Percentiles rank a stretch among this genome's conserved stretches.
Conservation (phyloP, 2,329 filamentous ascomycete genomes). For the Coniochaeta sp. region DNA sequence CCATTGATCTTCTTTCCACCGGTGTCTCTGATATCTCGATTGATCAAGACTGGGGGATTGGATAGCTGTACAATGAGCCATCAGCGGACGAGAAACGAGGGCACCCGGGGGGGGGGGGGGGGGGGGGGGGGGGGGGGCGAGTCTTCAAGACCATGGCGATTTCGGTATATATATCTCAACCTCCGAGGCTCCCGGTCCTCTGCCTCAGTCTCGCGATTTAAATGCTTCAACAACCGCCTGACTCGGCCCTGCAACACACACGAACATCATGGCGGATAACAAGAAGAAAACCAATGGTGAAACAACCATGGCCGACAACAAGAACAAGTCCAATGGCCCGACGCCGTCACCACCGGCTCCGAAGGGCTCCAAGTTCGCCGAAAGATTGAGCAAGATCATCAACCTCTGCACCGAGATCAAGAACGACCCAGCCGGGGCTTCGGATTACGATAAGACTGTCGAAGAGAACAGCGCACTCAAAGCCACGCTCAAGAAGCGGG, state of each 20-base stretch:
- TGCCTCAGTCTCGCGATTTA: too few species aligned
- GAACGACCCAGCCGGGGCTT: slow-evolving; percentile 1
- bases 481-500: background rate
- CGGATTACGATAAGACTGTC: slow-evolving; percentile 1
- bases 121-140: too few species aligned
- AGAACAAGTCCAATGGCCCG: background rate
- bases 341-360: background rate
- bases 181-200: background rate
- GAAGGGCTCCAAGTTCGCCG: slow-evolving; percentile 4
- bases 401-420: slow-evolving; percentile 3
- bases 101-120: too few species aligned
- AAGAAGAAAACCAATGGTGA: background rate
- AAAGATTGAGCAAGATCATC: slow-evolving; percentile 5
- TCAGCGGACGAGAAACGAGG: too few species aligned
- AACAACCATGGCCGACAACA: background rate
- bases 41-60: too few species aligned
- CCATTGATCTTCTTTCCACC: background rate
- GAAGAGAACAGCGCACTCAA: slow-evolving; percentile 1
- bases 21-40: too few species aligned
- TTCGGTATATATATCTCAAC: background rate
- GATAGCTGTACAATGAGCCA: too few species aligned
- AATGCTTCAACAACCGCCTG: background rate
- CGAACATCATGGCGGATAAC: background rate
- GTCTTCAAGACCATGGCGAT: background rate
- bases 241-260: background rate